Evolutionary conservation across 208 protist genomes (phyloP), one percentile per base, ranked within the genome.

Genomic region (Acanthamoeba healyi): DNA sequence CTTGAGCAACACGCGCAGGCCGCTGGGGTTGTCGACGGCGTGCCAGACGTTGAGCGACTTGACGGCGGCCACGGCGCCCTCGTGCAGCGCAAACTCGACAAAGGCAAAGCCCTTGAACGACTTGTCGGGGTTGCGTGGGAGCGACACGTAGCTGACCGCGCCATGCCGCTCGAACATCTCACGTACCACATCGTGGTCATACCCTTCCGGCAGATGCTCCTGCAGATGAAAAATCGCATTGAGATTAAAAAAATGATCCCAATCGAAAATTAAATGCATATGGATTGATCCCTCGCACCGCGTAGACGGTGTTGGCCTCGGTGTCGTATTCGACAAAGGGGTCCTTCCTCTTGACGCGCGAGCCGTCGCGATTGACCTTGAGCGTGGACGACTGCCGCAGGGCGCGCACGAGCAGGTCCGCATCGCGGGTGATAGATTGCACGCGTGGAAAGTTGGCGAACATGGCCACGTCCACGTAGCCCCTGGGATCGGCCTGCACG

Each of bases 391-490:
- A 90, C 22, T 29, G 19, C 36, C 58, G 49, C 54, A 63, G 36
- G n/a, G 38, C 58, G n/a, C 84, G 84, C 17, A 72, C 54, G 36
- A 90, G 17, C n/a, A 63, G 36, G 17, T 70, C 34, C 38, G 40
- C 4, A 51, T 56, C 32, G 26, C 26, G 22, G 54, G 34, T 29
- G 84, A 70, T 72, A 10, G 58, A 51, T 70, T 90, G 58, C 17
- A 40, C 58, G 0, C 77, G 46, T 22, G 40, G 32, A 26, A 90
- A 90, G 26, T 70, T 90, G 84, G 84, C 84, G 36, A 90, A 51
- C 34, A 72, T n/a, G 17, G 84, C 26, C 19, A 90, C 36, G 56
- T 90, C 84, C 84, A 90, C 84, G 38, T 51, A 90, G 84, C 84
- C 84, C 36, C 42, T 51, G 10, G 46, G 54, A 36, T 63, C 84